Evolutionary conservation across 2,329 filamentous ascomycete species (phyloP), one percentile per base, ranked within the genome.

Genomic region (Zalaria sp.): DNA sequence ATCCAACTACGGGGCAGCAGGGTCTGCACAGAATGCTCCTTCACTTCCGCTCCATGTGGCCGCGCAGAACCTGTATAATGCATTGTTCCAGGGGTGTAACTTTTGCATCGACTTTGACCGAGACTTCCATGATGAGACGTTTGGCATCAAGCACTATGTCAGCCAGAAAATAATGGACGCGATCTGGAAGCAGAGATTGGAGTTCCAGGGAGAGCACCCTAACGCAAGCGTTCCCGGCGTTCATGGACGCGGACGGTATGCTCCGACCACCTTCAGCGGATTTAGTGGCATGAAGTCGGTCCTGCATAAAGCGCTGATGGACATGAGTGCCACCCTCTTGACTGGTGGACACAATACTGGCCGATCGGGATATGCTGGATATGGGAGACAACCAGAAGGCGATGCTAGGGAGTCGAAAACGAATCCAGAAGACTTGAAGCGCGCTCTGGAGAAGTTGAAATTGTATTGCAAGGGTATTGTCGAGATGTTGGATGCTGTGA

Each of bases 401-500:
- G 35, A 10, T 39, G 8, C 31, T 44, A 8, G 38, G 38, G 29
- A 39, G 26, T 11, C n/a, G 3, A 32, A 26, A 11, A n/a, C n/a
- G 27, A 11, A 18, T 10, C n/a, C 34, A 10, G 47, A 50, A 26
- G 42, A 48, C 26, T 37, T 47, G 8, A 26, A 41, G 11, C 34
- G 39, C 2, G 42, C 45, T 25, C 40, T 45, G 39, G 45, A 43
- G 32, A 50, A 49, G 43, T 36, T 50, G 2, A 9, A 39, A 1
- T 40, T 47, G 11, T 41, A 46, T 31, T 47, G 41, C 3, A 44
- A 46, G 27, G 49, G 46, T 9, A 47, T 51, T 32, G 44, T 46
- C 27, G 46, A 47, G 35, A 27, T 51, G 11, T 34, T 51, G 18
- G 39, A 42, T 2, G 41, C 43, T 7, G 40, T 49, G 2, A 47